Percentiles rank a stretch among this genome's conserved stretches.
Conservation (phyloP, 73 alveolate species). For the Diophrys sp. region DNA sequence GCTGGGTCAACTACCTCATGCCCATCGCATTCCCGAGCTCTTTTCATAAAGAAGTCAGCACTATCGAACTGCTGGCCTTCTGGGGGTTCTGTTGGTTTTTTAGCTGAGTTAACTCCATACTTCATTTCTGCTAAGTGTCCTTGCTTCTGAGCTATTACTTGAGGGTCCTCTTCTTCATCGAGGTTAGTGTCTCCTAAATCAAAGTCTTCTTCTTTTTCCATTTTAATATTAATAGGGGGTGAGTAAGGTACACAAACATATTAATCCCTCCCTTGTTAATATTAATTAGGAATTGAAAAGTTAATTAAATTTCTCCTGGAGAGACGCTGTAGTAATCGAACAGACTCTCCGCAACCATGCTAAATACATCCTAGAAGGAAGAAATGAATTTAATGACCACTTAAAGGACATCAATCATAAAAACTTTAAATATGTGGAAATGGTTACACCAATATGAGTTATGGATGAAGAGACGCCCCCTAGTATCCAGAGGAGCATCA, state of each 20-base stretch:
- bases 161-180: slow-evolving; percentile 1
- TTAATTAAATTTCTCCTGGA: no score
- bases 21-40: not conserved
- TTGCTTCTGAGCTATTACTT: not conserved
- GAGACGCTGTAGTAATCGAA: no score
- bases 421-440: no score
- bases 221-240: no score
- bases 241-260: no score
- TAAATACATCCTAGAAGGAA: no score
- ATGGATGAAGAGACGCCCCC: not conserved
- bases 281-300: no score
- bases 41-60: not conserved
- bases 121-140: not conserved
- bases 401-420: no score
- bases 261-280: no score
- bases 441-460: not conserved
- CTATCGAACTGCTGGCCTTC: not conserved
- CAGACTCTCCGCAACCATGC: no score
- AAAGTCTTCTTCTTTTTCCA: not conserved
- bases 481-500: not conserved
- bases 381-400: no score
- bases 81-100: not conserved
- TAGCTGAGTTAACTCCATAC: not conserved
- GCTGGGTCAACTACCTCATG: no score
- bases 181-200: not conserved